phyloP scores from a whole-genome alignment of 768 basidiomycete species.

The Lentinula boryana region DNA sequence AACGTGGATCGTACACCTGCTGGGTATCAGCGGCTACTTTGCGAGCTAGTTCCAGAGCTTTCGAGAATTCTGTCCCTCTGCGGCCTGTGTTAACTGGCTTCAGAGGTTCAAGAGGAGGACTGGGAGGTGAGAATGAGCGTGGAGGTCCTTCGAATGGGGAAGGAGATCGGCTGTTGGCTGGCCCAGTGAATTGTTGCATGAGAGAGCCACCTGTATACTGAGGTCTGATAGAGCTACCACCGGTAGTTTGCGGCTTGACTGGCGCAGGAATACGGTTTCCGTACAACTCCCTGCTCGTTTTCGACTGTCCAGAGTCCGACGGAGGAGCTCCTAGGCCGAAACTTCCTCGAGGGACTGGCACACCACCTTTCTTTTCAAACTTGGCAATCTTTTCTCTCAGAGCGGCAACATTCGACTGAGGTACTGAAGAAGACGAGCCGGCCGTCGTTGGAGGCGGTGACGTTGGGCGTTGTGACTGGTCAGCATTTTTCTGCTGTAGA shows the following conservation, averaged over 20 bases:
- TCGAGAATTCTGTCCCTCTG: slow-evolving; percentile 29
- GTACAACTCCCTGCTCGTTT: slow-evolving; percentile 55
- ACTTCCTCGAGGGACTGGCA: slow-evolving; percentile 69
- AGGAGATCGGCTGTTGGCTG: slow-evolving; percentile 4
- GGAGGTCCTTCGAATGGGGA: neutral
- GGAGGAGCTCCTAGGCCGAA: slow-evolving; percentile 66
- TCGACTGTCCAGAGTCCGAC: slow-evolving; percentile 37
- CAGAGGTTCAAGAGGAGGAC: neutral
- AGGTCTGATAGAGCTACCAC: neutral
- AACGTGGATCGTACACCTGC: slow-evolving; percentile 13
- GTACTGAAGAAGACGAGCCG: neutral
- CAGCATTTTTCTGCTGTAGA: slow-evolving; percentile 54
- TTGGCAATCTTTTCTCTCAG: slow-evolving; percentile 70
- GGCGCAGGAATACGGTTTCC: slow-evolving; percentile 62
- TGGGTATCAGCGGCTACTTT: slow-evolving; percentile 25
- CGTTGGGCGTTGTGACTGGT: slow-evolving; percentile 5
- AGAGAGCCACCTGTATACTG: slow-evolving; percentile 4
- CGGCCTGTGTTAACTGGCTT: neutral
- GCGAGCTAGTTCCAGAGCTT: slow-evolving; percentile 34
- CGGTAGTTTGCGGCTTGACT: slow-evolving; percentile 24
- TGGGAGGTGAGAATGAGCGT: slow-evolving; percentile 5
- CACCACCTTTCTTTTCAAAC: slow-evolving; percentile 74
- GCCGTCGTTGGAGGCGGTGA: slow-evolving; percentile 8
- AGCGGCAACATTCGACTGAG: slow-evolving; percentile 12
- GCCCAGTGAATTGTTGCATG: slow-evolving; percentile 1